These are phyloP conservation scores for Salisapilia sapeloensis DNA, from an alignment of 352 stramenopile species.

Conservation along the genomic window DNA sequence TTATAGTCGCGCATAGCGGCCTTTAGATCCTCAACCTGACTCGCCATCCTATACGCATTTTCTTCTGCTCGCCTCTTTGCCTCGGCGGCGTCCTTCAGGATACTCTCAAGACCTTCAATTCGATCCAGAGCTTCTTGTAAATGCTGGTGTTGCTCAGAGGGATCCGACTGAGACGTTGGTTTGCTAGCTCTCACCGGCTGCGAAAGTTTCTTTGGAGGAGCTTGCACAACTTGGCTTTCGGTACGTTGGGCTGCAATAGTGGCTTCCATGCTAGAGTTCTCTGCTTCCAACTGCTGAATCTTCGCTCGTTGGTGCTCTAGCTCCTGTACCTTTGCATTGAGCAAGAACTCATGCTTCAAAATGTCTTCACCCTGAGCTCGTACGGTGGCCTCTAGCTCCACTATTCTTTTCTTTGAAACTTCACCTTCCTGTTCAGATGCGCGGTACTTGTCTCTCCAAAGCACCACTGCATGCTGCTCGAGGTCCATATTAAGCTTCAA, in stretches of 20 bases:
- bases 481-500: slow-evolving; percentile 18
- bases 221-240: slow-evolving; percentile 7
- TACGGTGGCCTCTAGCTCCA: slow-evolving; percentile 28
- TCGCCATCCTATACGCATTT: too few relatives aligned
- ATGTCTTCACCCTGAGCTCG: slow-evolving; percentile 26
- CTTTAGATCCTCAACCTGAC: too few relatives aligned
- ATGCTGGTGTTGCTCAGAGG: too few relatives aligned
- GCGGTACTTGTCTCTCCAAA: slow-evolving; percentile 42
- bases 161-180: too few relatives aligned
- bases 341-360: slow-evolving; percentile 36
- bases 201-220: slow-evolving; percentile 1
- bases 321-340: slow-evolving; percentile 31
- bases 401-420: slow-evolving; percentile 10
- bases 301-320: slow-evolving; percentile 26
- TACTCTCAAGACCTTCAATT: too few relatives aligned
- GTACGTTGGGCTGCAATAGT: slow-evolving; percentile 12
- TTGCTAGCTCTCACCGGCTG: too few relatives aligned
- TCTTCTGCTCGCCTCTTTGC: too few relatives aligned
- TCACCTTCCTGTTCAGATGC: slow-evolving; percentile 13
- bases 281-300: slow-evolving; percentile 10
- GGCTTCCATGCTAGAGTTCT: slow-evolving; percentile 10
- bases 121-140: too few relatives aligned
- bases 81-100: too few relatives aligned
- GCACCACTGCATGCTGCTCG: slow-evolving; percentile 14
- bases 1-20: too few relatives aligned